Conservation (phyloP, 75 land plant genomes). For the Picea glauca region DNA sequence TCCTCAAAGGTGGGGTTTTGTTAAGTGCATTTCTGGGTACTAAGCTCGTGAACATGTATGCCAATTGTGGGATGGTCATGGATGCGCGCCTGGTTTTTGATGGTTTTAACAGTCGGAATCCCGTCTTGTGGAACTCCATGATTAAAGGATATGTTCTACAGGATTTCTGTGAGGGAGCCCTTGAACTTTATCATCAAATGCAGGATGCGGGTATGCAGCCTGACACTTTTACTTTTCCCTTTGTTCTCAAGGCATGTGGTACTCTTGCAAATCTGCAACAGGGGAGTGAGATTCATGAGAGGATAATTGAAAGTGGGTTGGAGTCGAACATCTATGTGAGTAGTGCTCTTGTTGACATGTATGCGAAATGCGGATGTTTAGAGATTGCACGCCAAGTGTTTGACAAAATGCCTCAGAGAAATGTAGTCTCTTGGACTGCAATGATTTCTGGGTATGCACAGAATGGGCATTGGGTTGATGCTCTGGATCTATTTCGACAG, state of each 20-base stretch:
- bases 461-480: slow-evolving; percentile 20
- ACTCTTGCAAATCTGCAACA: background rate
- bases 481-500: slow-evolving; percentile 26
- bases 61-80: no score
- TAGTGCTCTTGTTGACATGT: slow-evolving; percentile 53
- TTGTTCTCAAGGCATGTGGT: background rate
- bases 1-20: no score
- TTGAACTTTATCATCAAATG: slow-evolving; percentile 10
- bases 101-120: slow-evolving; percentile 4
- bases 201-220: background rate
- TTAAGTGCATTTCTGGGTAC: no score
- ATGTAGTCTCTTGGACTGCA: slow-evolving; percentile 55
- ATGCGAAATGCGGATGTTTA: slow-evolving; percentile 43
- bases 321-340: slow-evolving; percentile 29
- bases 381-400: slow-evolving; percentile 36
- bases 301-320: slow-evolving; percentile 14
- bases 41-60: no score
- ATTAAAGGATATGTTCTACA: slow-evolving; percentile 11
- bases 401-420: slow-evolving; percentile 35
- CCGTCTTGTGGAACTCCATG: slow-evolving; percentile 18
- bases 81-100: slow-evolving; percentile 24
- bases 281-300: slow-evolving; percentile 23
- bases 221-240: background rate
- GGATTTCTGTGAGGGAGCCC: background rate
- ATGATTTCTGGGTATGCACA: slow-evolving; percentile 56